These are phyloP conservation scores for Dactylellina leptospora DNA, from an alignment of 2,329 filamentous ascomycete genomes.

Conservation along the genomic window DNA sequence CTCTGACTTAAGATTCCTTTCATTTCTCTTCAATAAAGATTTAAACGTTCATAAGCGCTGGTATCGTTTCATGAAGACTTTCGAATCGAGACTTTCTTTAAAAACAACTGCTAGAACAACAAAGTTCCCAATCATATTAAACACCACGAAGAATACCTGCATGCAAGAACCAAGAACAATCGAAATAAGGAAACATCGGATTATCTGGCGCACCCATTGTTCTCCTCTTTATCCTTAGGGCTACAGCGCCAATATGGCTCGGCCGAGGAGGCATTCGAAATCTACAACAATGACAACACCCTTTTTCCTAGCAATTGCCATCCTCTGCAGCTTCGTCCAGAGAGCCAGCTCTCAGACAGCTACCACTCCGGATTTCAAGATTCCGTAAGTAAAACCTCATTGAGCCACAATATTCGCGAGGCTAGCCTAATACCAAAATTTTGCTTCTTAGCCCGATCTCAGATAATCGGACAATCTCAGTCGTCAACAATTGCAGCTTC, in stretches of 20 bases:
- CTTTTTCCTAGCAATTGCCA: not conserved
- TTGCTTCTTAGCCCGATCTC: constrained; percentile 36
- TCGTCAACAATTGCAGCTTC: constrained; percentile 76
- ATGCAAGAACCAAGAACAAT: no score
- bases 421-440: not conserved
- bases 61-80: constrained; percentile 34
- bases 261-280: no score
- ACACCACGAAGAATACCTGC: not conserved
- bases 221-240: no score
- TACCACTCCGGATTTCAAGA: constrained; percentile 35
- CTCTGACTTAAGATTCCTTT: no score
- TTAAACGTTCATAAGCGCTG: constrained; percentile 28
- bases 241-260: no score
- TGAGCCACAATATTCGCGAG: not conserved
- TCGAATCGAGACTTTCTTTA: constrained; percentile 24
- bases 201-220: no score
- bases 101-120: not conserved
- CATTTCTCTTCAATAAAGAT: not conserved
- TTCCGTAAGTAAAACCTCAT: constrained; percentile 27
- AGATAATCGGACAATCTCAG: constrained; percentile 68
- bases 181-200: no score
- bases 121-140: not conserved
- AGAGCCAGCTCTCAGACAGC: constrained; percentile 18
- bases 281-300: constrained; percentile 50
- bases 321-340: constrained; percentile 19